Evolutionary conservation across 2,329 filamentous ascomycete species (phyloP).

Genomic region (Scedosporium dehoogii): DNA sequence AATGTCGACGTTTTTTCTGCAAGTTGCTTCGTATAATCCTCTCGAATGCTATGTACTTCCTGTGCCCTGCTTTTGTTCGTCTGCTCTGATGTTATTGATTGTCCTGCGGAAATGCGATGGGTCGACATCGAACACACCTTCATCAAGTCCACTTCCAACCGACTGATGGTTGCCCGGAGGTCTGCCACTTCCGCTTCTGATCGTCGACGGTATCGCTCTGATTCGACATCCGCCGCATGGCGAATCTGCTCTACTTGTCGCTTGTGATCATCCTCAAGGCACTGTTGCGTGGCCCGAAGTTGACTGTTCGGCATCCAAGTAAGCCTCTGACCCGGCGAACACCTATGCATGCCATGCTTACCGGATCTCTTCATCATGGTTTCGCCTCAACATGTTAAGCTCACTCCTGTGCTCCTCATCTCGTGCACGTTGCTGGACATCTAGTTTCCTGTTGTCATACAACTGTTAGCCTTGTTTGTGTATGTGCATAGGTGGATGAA

Average conservation of each 20-base stretch:
- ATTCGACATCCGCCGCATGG: slow-evolving; percentile 32
- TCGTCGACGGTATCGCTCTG: slow-evolving; percentile 36
- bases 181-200: slow-evolving; percentile 54
- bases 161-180: slow-evolving; percentile 48
- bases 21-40: slow-evolving; percentile 20
- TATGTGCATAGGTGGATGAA: too few relatives aligned
- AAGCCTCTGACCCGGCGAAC: neutral
- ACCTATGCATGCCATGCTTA: neutral
- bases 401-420: slow-evolving; percentile 14
- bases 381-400: slow-evolving; percentile 13
- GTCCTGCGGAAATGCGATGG: slow-evolving; percentile 30
- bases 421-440: slow-evolving; percentile 13
- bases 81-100: slow-evolving; percentile 22
- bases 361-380: slow-evolving; percentile 6
- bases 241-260: slow-evolving; percentile 26
- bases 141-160: slow-evolving; percentile 41
- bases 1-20: slow-evolving; percentile 17
- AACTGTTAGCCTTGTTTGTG: neutral
- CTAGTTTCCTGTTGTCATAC: slow-evolving; percentile 5
- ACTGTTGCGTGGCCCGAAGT: neutral
- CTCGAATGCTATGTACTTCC: slow-evolving; percentile 47
- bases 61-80: slow-evolving; percentile 49
- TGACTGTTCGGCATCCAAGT: neutral
- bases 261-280: slow-evolving; percentile 13
- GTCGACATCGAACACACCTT: slow-evolving; percentile 15